Conservation (phyloP, 495 filamentous ascomycete genomes). For the Tuber aestivum region DNA sequence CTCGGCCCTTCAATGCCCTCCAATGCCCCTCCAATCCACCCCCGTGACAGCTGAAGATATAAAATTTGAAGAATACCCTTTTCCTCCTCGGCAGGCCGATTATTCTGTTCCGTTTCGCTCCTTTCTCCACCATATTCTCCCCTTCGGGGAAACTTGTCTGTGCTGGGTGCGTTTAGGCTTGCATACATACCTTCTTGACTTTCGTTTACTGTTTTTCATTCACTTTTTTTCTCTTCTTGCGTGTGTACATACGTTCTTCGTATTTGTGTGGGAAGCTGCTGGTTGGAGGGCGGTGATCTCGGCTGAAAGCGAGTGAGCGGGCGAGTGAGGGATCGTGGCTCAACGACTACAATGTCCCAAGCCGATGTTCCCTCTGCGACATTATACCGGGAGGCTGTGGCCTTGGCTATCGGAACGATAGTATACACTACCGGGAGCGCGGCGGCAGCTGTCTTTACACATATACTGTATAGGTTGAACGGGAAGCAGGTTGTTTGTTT, state of each 20-base stretch:
- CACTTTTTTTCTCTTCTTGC: constrained; percentile 6
- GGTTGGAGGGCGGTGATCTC: not conserved
- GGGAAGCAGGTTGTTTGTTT: constrained; percentile 36
- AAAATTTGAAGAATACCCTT: not conserved
- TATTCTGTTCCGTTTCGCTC: not conserved
- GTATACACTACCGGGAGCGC: constrained; percentile 31
- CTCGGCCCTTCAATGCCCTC: not conserved
- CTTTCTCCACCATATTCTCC: not conserved
- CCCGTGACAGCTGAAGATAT: not conserved
- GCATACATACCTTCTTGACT: not conserved
- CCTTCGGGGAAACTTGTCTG: not conserved
- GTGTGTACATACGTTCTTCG: not conserved
- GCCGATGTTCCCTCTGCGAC: constrained; percentile 18
- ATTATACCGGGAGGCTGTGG: constrained; percentile 26
- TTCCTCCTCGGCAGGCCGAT: constrained; percentile 28
- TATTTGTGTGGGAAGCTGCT: not conserved
- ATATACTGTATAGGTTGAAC: constrained; percentile 37
- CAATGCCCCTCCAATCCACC: not conserved
- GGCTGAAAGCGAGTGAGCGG: not conserved
- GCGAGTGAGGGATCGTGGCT: not conserved
- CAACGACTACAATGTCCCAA: constrained; percentile 9
- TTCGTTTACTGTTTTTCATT: constrained; percentile 10
- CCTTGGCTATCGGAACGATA: constrained; percentile 23
- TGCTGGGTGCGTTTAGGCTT: not conserved
- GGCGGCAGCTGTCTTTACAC: constrained; percentile 28